A percentile compares a stretch with the other conserved stretches of the same genome.
These are phyloP conservation scores for Bathelium albidoporum DNA, from an alignment of 495 filamentous ascomycete genomes.

Conservation along the genomic window DNA sequence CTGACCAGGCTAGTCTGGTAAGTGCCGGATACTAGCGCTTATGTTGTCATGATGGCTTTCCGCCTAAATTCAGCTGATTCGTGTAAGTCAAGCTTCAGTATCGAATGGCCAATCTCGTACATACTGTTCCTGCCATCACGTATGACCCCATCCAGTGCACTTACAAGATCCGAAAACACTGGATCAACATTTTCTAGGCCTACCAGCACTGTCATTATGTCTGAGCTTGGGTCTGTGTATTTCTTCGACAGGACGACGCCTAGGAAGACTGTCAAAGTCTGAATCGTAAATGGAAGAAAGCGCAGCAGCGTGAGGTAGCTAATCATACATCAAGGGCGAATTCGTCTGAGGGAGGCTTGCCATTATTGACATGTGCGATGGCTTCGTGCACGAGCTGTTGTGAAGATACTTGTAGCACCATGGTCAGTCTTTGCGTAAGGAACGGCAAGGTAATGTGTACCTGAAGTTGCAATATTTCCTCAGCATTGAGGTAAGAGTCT, in stretches of 20 bases:
- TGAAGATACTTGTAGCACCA: constrained; percentile 20
- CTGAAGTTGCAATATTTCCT: constrained; percentile 66
- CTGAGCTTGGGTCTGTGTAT: constrained; percentile 91
- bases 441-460: constrained; percentile 28
- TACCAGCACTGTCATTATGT: constrained; percentile 81
- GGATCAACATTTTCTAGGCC: constrained; percentile 80
- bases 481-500: constrained; percentile 57
- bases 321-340: constrained; percentile 82
- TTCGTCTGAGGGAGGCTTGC: constrained; percentile 52
- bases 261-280: constrained; percentile 90
- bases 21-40: constrained; percentile 76
- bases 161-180: constrained; percentile 81
- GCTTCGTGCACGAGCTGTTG: constrained; percentile 67
- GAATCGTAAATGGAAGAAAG: constrained; percentile 32
- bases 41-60: constrained; percentile 69
- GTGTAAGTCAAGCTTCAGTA: constrained; percentile 5
- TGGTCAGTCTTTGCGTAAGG: neutral
- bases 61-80: constrained; percentile 56
- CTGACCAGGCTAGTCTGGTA: constrained; percentile 89
- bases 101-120: constrained; percentile 20
- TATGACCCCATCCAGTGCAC: constrained; percentile 67
- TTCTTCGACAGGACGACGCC: constrained; percentile 69
- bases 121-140: constrained; percentile 63
- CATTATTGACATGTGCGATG: constrained; percentile 56
- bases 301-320: neutral